These are phyloP conservation scores for Phytophthora sojae DNA, from an alignment of 352 stramenopile genomes.

Conservation along the genomic window DNA sequence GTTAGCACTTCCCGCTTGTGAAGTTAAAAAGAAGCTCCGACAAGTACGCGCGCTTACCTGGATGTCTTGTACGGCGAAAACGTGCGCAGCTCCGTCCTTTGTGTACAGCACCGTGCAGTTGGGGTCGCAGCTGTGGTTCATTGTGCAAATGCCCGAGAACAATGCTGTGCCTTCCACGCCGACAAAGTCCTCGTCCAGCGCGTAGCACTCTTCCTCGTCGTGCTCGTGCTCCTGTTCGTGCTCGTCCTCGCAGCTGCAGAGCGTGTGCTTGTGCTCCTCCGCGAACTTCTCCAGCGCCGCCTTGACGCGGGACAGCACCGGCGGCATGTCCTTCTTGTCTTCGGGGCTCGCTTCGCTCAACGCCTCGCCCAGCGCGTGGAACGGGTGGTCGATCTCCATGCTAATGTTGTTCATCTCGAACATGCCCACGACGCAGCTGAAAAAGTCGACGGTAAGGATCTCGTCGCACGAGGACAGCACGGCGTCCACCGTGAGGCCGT, in stretches of 20 bases:
- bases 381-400: conserved; percentile 91
- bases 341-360: conserved; percentile 61
- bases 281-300: conserved; percentile 75
- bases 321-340: conserved; percentile 71
- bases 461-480: conserved; percentile 60
- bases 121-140: conserved; percentile 96
- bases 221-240: conserved; percentile 58
- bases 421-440: conserved; percentile 92
- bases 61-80: conserved; percentile 80
- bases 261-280: conserved; percentile 57
- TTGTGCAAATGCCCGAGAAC: conserved; percentile 94
- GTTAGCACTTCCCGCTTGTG: too few species aligned
- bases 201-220: conserved; percentile 55
- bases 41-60: too few species aligned
- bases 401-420: conserved; percentile 98
- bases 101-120: conserved; percentile 94
- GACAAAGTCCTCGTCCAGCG: conserved; percentile 88
- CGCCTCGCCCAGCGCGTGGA: conserved; percentile 73
- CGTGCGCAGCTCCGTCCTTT: conserved; percentile 72
- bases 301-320: conserved; percentile 70
- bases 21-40: too few species aligned
- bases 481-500: conserved; percentile 60
- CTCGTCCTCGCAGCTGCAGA: conserved; percentile 49
- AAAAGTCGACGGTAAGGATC: conserved; percentile 81
- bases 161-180: conserved; percentile 95